Conservation (phyloP, 257 asterid species). For the Solanum pinnatisectum region DNA sequence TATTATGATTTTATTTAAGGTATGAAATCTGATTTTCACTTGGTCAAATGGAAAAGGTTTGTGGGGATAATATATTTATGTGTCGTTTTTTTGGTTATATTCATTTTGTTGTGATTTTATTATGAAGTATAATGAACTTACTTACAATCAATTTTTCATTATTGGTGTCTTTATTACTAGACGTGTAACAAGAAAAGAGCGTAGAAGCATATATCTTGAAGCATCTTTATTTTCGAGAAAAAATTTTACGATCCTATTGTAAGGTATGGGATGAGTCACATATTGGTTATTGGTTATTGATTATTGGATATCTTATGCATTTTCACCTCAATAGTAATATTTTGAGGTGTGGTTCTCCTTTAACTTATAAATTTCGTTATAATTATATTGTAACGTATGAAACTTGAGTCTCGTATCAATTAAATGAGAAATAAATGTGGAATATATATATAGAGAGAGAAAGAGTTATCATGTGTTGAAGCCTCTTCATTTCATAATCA, state of each 20-base stretch:
- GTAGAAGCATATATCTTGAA: neutral
- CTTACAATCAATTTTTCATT: neutral
- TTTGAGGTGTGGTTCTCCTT: neutral
- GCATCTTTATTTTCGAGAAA: neutral
- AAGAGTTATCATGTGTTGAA: no score
- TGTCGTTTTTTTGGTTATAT: neutral
- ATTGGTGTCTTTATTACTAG: no score
- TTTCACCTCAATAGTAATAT: neutral
- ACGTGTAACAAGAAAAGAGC: neutral
- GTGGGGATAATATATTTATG: no score
- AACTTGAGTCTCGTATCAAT: neutral
- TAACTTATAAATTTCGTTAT: no score
- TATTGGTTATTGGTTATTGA: no score
- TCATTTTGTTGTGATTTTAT: no score
- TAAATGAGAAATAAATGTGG: no score
- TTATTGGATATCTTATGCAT: neutral
- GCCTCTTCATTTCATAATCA: neutral
- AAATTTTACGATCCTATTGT: neutral
- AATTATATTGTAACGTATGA: no score
- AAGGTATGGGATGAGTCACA: neutral
- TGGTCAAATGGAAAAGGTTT: no score
- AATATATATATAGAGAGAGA: no score
- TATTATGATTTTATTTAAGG: neutral
- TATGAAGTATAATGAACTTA: no score
- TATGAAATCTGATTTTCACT: no score